Evolutionary conservation across 257 asterid genomes (phyloP).

Genomic region (Forsythia suspensa): DNA sequence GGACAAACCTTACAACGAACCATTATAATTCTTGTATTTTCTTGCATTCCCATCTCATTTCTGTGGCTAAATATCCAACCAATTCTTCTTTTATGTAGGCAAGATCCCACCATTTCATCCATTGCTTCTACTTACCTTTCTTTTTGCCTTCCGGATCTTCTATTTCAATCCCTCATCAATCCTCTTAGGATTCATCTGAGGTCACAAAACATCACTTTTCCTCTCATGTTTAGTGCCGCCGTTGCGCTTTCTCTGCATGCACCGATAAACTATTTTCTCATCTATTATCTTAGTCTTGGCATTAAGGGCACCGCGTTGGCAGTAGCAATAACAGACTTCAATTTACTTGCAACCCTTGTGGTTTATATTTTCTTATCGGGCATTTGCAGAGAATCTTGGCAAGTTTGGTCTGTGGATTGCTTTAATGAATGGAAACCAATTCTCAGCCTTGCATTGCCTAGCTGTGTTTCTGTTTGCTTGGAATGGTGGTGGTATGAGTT

Average conservation of each 20-base stretch:
- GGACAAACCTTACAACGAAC: conserved; percentile 58
- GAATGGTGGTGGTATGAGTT: conserved; percentile 76
- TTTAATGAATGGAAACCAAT: conserved; percentile 47
- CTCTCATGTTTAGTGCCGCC: conserved; percentile 47
- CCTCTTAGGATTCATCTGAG: conserved; percentile 59
- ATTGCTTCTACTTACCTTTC: conserved; percentile 53
- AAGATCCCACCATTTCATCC: conserved; percentile 54
- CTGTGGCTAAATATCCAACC: conserved; percentile 68
- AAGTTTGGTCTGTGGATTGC: conserved; percentile 21
- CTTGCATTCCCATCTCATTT: conserved; percentile 60
- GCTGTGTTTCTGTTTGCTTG: conserved; percentile 47
- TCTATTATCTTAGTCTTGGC: conserved; percentile 39
- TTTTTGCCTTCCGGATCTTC: conserved; percentile 54
- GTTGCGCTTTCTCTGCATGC: conserved; percentile 48
- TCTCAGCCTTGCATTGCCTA: conserved; percentile 43
- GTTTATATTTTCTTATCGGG: conserved; percentile 21
- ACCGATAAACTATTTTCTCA: conserved; percentile 47
- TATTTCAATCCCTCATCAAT: conserved; percentile 50
- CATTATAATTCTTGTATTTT: conserved; percentile 36
- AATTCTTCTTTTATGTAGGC: conserved; percentile 43
- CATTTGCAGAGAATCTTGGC: conserved; percentile 27
- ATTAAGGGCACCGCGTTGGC: conserved; percentile 55
- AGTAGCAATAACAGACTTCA: conserved; percentile 33
- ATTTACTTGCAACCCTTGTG: conserved; percentile 30
- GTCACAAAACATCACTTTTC: conserved; percentile 55